Percentiles rank a stretch among this genome's conserved stretches.
Conservation (phyloP, 1,139 yeast genomes). For the Yamadazyma dushanensis region DNA sequence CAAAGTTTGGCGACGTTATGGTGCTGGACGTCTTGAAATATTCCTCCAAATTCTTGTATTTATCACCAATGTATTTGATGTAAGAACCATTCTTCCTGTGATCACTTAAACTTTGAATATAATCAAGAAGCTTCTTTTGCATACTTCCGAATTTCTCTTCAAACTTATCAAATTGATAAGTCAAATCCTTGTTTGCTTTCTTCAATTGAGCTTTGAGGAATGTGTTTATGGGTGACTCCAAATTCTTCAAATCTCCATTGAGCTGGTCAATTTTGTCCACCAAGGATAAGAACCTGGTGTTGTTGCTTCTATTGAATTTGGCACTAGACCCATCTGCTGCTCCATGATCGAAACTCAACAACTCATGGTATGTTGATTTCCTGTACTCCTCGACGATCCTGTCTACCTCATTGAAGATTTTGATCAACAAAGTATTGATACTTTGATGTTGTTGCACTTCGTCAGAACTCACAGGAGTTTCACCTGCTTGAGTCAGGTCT, state of each 20-base stretch:
- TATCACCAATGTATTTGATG: conserved; percentile 40
- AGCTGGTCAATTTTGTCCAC: conserved; percentile 42
- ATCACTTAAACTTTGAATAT: conserved; percentile 34
- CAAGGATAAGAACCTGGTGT: conserved; percentile 35
- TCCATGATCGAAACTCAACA: conserved; percentile 46
- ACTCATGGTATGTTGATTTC: conserved; percentile 58
- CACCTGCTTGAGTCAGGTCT: conserved; percentile 11
- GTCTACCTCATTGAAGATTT: conserved; percentile 70
- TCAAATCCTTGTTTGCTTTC: conserved; percentile 34
- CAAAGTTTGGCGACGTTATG: conserved; percentile 18
- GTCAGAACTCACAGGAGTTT: conserved; percentile 17
- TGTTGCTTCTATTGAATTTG: conserved; percentile 15
- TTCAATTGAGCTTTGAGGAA: conserved; percentile 38
- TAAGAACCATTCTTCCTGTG: conserved; percentile 39
- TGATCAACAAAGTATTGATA: conserved; percentile 36
- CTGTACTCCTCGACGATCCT: conserved; percentile 65
- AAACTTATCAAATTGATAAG: conserved; percentile 37
- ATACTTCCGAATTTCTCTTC: conserved; percentile 36
- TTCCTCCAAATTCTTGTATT: conserved; percentile 38
- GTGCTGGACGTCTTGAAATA: conserved; percentile 31
- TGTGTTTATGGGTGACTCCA: conserved; percentile 33
- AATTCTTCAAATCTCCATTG: conserved; percentile 19
- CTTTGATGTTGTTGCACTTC: conserved; percentile 31
- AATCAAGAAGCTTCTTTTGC: conserved; percentile 41
- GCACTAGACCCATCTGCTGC: conserved; percentile 14